Evolutionary conservation across 106 monocot species (phyloP).

Genomic region (Iris macrosiphon): DNA sequence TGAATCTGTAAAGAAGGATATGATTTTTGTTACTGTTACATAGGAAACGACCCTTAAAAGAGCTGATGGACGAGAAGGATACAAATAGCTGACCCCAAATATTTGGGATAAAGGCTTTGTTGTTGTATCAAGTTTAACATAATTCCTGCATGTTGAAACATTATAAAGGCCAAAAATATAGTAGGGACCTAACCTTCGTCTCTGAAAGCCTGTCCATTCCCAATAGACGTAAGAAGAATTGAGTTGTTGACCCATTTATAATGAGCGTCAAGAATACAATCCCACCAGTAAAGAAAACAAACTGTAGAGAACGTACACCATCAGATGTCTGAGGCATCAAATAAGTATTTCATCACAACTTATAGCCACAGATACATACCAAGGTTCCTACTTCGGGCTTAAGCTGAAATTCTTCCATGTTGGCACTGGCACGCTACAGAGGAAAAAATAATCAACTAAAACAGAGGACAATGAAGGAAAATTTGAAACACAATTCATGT

Average conservation of each 20-base stretch:
- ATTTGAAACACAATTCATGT: too few relatives aligned
- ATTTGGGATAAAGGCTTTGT: too few relatives aligned
- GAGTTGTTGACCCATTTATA: constrained; percentile 92
- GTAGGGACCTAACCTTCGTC: constrained; percentile 51
- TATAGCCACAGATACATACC: constrained; percentile 35
- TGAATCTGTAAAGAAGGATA: too few relatives aligned
- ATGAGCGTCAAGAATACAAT: constrained; percentile 87
- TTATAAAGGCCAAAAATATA: not conserved
- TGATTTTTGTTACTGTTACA: too few relatives aligned
- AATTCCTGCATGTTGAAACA: not conserved
- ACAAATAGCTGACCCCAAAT: too few relatives aligned
- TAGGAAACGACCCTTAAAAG: too few relatives aligned
- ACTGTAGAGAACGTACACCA: constrained; percentile 32
- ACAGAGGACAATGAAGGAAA: not conserved
- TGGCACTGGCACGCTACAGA: constrained; percentile 75
- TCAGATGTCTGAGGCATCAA: not conserved
- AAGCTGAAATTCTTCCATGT: constrained; percentile 27
- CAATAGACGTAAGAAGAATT: constrained; percentile 65
- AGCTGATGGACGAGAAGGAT: too few relatives aligned
- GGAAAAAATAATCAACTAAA: too few relatives aligned
- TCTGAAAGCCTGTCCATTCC: constrained; percentile 78
- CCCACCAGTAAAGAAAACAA: constrained; percentile 98
- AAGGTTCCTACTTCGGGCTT: constrained; percentile 72
- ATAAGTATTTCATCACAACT: not conserved
- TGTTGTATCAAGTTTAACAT: not conserved